A percentile compares a stretch with the other conserved stretches of the same genome.
Evolutionary conservation across 108 stramenopile species (phyloP).

Genomic region (Parietichytrium sp.): DNA sequence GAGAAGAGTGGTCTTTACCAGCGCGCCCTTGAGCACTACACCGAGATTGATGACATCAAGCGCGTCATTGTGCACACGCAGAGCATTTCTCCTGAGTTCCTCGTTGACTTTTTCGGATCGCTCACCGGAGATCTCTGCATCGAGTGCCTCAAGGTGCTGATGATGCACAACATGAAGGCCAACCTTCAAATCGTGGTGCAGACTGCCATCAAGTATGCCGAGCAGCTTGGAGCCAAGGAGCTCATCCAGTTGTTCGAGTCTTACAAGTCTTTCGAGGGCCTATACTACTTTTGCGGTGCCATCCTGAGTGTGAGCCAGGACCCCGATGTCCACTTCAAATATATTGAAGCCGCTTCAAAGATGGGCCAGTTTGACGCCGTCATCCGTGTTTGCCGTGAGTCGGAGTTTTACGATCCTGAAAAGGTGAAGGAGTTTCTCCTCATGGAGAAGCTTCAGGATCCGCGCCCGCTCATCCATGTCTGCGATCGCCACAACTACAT

Average conservation of each 20-base stretch:
- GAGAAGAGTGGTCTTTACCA: slow-evolving; percentile 97
- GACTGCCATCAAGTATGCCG: slow-evolving; percentile 95
- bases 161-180: slow-evolving; percentile 75
- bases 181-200: slow-evolving; percentile 95
- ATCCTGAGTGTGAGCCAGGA: slow-evolving; percentile 95
- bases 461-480: slow-evolving; percentile 98
- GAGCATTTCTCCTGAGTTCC: slow-evolving; percentile 91
- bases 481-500: slow-evolving; percentile 97
- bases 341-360: slow-evolving; percentile 90
- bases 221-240: slow-evolving; percentile 88
- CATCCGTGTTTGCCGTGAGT: slow-evolving; percentile 98
- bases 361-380: slow-evolving; percentile 94
- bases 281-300: slow-evolving; percentile 93
- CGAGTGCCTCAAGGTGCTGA: slow-evolving; percentile 90
- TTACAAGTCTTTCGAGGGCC: slow-evolving; percentile 89
- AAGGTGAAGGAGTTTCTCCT: slow-evolving; percentile 97
- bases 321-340: slow-evolving; percentile 97
- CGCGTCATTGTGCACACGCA: slow-evolving; percentile 66
- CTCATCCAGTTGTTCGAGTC: slow-evolving; percentile 93
- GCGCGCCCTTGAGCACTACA: slow-evolving; percentile 99
- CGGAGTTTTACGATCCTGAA: slow-evolving; percentile 93
- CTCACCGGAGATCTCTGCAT: slow-evolving; percentile 88
- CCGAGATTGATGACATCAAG: slow-evolving; percentile 96
- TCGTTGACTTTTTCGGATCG: slow-evolving; percentile 92
- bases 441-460: slow-evolving; percentile 97